These are phyloP conservation scores for Phoenix dactylifera DNA, from an alignment of 176 grass and related monocot species.

Conservation along the genomic window DNA sequence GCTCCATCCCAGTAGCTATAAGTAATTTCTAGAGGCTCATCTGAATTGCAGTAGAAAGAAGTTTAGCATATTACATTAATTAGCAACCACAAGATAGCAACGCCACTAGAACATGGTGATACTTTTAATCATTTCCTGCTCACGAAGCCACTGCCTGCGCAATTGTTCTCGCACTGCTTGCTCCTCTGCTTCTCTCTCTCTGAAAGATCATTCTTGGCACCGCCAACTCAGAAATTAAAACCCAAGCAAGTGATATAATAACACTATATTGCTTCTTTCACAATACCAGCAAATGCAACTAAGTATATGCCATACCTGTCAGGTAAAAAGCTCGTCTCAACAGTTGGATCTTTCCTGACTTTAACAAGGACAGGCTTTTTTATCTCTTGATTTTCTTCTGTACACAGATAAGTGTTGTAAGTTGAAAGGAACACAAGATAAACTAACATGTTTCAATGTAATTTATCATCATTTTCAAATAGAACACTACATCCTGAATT, in stretches of 20 bases:
- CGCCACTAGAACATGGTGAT: slow-evolving; percentile 16
- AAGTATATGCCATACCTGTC: slow-evolving; percentile 60
- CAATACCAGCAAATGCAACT: background rate
- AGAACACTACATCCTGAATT: too few relatives aligned
- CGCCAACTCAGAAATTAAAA: slow-evolving; percentile 17
- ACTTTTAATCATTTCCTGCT: slow-evolving; percentile 97
- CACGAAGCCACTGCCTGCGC: slow-evolving; percentile 74
- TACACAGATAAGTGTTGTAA: background rate
- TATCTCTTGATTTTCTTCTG: slow-evolving; percentile 45
- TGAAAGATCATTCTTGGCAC: slow-evolving; percentile 87
- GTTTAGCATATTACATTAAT: background rate
- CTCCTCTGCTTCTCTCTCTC: slow-evolving; percentile 96
- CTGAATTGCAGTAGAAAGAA: slow-evolving; percentile 30
- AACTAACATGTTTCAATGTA: background rate
- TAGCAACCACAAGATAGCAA: background rate
- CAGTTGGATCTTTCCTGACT: slow-evolving; percentile 86
- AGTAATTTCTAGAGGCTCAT: slow-evolving; percentile 85
- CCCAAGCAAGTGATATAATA: background rate
- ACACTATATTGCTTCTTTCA: background rate
- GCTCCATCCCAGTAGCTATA: slow-evolving; percentile 99
- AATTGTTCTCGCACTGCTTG: slow-evolving; percentile 75
- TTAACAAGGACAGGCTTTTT: slow-evolving; percentile 45
- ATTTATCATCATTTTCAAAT: too few relatives aligned
- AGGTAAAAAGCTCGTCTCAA: slow-evolving; percentile 94
- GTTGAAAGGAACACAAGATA: background rate